phyloP scores from a whole-genome alignment of 495 filamentous ascomycete species.

The Oidiodendron maius region DNA sequence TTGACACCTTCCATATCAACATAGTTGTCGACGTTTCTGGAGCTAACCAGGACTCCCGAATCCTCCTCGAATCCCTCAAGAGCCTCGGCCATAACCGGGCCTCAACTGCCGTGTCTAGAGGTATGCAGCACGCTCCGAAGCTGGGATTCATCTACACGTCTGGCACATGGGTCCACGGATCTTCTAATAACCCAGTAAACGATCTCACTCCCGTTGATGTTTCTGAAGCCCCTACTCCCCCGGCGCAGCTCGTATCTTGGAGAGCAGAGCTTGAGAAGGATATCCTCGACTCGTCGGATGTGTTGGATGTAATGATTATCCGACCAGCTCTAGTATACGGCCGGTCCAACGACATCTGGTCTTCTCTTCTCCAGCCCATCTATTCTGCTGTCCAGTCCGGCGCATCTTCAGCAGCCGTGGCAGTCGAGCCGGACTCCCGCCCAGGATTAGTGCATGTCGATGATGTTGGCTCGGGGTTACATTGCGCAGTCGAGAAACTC shows the following conservation, averaged over 20 bases:
- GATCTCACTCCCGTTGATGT: constrained; percentile 27
- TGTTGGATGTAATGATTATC: constrained; percentile 33
- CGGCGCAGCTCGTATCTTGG: constrained; percentile 26
- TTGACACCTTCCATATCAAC: constrained; percentile 22
- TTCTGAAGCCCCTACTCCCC: constrained; percentile 11
- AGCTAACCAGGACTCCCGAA: constrained; percentile 15
- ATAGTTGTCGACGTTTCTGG: constrained; percentile 30
- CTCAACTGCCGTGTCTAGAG: constrained; percentile 4
- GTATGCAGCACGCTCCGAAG: constrained; percentile 24
- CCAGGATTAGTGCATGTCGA: constrained; percentile 33
- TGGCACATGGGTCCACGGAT: constrained; percentile 38
- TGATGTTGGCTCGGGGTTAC: constrained; percentile 30
- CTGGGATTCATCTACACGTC: constrained; percentile 37
- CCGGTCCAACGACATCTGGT: constrained; percentile 22
- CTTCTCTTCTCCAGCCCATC: constrained; percentile 18
- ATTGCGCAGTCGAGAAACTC: constrained; percentile 29
- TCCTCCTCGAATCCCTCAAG: constrained; percentile 21
- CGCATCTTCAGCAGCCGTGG: constrained; percentile 12
- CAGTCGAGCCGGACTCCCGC: constrained; percentile 17
- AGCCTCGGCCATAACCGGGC: constrained; percentile 20
- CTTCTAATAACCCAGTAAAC: constrained; percentile 20
- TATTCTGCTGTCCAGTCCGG: constrained; percentile 20
- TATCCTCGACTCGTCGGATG: constrained; percentile 25
- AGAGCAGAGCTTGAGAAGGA: constrained; percentile 29
- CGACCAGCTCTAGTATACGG: constrained; percentile 35